Percentiles rank a stretch among this genome's conserved stretches.
Conservation (phyloP, 768 basidiomycete species). For the Hericium rajendrae region DNA sequence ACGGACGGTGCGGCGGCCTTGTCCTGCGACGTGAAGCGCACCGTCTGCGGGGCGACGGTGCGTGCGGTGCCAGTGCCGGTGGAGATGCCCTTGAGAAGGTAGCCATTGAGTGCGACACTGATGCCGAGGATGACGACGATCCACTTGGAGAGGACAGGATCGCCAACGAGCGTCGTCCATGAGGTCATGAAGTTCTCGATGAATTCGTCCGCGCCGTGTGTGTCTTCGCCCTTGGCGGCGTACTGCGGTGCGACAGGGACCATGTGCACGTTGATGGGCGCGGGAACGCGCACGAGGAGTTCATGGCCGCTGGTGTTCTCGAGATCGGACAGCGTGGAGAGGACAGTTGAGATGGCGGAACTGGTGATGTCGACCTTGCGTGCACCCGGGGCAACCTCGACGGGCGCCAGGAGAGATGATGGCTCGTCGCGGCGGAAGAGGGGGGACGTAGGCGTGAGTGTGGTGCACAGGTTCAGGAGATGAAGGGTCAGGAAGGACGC, state of each 20-base stretch:
- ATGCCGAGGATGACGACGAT: conserved; percentile 83
- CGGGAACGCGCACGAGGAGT: conserved; percentile 50
- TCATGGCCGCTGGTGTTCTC: conserved; percentile 20
- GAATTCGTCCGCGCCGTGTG: conserved; percentile 31
- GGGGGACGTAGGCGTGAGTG: conserved; percentile 64
- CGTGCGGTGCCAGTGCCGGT: conserved; percentile 32
- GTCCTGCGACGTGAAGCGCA: conserved; percentile 12
- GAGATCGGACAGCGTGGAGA: conserved; percentile 26
- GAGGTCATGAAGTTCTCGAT: conserved; percentile 82
- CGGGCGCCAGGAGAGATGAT: conserved; percentile 11
- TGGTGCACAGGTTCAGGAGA: conserved; percentile 86
- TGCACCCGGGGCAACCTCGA: conserved; percentile 17
- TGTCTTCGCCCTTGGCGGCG: neutral
- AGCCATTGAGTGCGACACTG: conserved; percentile 86
- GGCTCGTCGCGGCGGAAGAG: conserved; percentile 35
- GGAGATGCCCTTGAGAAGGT: conserved; percentile 79
- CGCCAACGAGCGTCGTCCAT: conserved; percentile 88
- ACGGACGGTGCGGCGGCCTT: conserved; percentile 1
- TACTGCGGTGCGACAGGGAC: conserved; percentile 21
- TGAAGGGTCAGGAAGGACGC: conserved; percentile 87
- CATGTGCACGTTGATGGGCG: conserved; percentile 49
- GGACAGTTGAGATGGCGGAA: conserved; percentile 41
- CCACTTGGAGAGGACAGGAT: conserved; percentile 91
- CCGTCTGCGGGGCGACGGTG: conserved; percentile 13
- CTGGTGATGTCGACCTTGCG: conserved; percentile 66